These are phyloP conservation scores for Lathyrus oleraceus DNA, from an alignment of 306 rosid genomes.

Conservation along the genomic window DNA sequence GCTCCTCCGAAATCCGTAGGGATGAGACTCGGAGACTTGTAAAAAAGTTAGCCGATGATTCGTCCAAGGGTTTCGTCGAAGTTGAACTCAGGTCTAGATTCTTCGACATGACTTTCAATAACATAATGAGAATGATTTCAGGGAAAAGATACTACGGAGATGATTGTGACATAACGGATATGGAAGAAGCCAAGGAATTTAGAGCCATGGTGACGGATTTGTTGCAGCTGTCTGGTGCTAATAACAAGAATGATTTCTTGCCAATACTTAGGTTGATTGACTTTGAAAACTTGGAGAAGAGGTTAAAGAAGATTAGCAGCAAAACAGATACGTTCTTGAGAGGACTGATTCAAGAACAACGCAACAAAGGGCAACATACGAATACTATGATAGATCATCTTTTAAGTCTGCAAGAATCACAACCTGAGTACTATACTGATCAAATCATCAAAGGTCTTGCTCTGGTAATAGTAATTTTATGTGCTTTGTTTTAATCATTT, in stretches of 20 bases:
- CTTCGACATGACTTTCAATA: slow-evolving; percentile 49
- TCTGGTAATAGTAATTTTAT: not conserved
- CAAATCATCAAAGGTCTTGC: slow-evolving; percentile 33
- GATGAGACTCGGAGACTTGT: slow-evolving; percentile 44
- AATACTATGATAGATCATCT: slow-evolving; percentile 37
- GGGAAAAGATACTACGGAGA: slow-evolving; percentile 35
- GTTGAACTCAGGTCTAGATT: slow-evolving; percentile 43
- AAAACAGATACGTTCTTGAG: slow-evolving; percentile 12
- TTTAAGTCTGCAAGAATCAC: slow-evolving; percentile 25
- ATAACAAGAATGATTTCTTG: slow-evolving; percentile 26
- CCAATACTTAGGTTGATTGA: slow-evolving; percentile 11
- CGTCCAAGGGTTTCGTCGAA: slow-evolving; percentile 4
- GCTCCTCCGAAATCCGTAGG: slow-evolving; percentile 23
- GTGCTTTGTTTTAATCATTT: too few relatives aligned
- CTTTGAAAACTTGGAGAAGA: slow-evolving; percentile 23
- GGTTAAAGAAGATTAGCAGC: not conserved
- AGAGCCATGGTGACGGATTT: slow-evolving; percentile 22
- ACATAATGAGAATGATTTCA: slow-evolving; percentile 38
- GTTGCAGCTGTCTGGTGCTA: slow-evolving; percentile 1
- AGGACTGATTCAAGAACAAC: slow-evolving; percentile 28
- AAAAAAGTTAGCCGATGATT: slow-evolving; percentile 17
- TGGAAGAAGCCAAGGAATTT: slow-evolving; percentile 24
- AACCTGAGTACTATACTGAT: slow-evolving; percentile 29
- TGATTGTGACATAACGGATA: slow-evolving; percentile 26
- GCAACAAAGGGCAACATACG: not conserved